A percentile compares a stretch with the other conserved stretches of the same genome.
Conservation (phyloP, 345 rosid genomes). For the Boechera divaricarpa region DNA sequence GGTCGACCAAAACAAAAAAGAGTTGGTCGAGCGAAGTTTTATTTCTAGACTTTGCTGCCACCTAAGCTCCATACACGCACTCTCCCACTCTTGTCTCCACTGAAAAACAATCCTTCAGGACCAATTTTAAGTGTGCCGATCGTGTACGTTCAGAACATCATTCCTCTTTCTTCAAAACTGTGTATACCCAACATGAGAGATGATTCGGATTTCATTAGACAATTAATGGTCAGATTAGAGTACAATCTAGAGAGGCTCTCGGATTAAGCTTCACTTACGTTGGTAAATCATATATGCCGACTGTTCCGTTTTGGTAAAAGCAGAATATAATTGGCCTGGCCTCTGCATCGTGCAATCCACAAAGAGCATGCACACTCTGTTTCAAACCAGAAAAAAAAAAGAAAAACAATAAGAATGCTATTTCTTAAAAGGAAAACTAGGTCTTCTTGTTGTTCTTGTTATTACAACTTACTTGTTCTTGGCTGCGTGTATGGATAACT, state of each 20-base stretch:
- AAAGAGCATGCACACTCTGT: too few relatives aligned
- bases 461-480: constrained; percentile 4
- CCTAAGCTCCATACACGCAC: constrained; percentile 41
- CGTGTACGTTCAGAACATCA: constrained; percentile 49
- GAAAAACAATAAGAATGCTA: too few relatives aligned
- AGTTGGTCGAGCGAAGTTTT: background rate
- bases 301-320: too few relatives aligned
- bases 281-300: too few relatives aligned
- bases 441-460: background rate
- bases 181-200: background rate
- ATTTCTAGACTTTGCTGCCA: background rate
- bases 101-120: constrained; percentile 54
- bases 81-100: constrained; percentile 58
- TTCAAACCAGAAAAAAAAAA: background rate
- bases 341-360: too few relatives aligned
- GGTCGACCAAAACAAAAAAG: background rate
- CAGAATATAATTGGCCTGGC: too few relatives aligned
- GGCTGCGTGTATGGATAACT: too few relatives aligned
- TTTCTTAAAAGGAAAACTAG: too few relatives aligned
- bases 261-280: too few relatives aligned
- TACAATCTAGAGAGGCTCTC: background rate
- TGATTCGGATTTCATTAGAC: background rate
- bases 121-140: constrained; percentile 48
- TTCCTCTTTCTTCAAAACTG: constrained; percentile 54
- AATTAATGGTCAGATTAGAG: too few relatives aligned